Conservation (phyloP, 2,329 filamentous ascomycete species). For the Cladosporium sp. region DNA sequence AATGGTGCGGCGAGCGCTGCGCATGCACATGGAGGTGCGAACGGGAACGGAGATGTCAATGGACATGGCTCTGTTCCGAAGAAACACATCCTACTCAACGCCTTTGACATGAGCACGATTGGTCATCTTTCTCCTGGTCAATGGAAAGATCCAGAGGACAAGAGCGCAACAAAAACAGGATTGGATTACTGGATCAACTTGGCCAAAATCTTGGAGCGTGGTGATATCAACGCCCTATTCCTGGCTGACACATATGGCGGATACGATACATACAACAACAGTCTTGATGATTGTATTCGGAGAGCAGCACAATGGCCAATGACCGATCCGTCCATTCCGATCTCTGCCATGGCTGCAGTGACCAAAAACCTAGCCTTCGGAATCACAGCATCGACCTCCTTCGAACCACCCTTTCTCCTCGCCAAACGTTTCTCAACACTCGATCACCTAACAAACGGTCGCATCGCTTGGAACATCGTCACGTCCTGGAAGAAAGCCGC, state of each 20-base stretch:
- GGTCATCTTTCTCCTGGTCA: conserved; percentile 62
- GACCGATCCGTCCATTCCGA: conserved; percentile 60
- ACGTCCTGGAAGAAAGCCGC: conserved; percentile 59
- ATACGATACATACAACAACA: conserved; percentile 56
- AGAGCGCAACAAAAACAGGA: conserved; percentile 55
- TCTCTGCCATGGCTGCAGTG: conserved; percentile 62
- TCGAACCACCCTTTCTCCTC: conserved; percentile 57
- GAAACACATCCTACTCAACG: conserved; percentile 32
- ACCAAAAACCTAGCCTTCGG: conserved; percentile 60
- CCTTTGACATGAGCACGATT: conserved; percentile 38
- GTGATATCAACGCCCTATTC: conserved; percentile 61
- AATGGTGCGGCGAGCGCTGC: not conserved
- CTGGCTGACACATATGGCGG: conserved; percentile 62
- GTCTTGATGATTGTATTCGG: conserved; percentile 43
- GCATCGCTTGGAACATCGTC: conserved; percentile 64
- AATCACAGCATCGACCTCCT: conserved; percentile 59
- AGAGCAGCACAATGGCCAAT: conserved; percentile 61
- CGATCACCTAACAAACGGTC: conserved; percentile 57
- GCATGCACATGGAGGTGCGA: not conserved
- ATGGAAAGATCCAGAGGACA: conserved; percentile 62
- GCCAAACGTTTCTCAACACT: conserved; percentile 59
- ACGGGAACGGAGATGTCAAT: too few relatives aligned
- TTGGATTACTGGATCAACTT: conserved; percentile 61
- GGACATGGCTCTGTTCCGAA: not conserved
- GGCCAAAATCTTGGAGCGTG: conserved; percentile 57